phyloP scores from a whole-genome alignment of 345 rosid species.

The Laguncularia racemosa region DNA sequence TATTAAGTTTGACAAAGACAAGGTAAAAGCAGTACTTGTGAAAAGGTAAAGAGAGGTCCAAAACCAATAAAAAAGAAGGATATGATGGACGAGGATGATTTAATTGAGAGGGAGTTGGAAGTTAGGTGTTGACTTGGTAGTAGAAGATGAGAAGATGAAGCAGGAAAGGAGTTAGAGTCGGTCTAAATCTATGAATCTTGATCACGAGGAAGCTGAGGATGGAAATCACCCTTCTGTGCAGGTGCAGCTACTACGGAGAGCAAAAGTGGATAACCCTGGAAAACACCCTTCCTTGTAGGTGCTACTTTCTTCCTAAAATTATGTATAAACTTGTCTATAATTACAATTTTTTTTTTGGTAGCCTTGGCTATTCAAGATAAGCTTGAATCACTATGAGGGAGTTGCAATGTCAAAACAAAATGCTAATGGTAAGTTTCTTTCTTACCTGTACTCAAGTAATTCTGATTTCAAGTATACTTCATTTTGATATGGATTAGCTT shows the following conservation, averaged over 20 bases:
- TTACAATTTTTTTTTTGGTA: constrained; percentile 18
- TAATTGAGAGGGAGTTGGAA: constrained; percentile 60
- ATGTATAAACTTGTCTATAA: too few species aligned
- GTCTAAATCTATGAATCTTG: constrained; percentile 25
- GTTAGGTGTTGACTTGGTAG: constrained; percentile 66
- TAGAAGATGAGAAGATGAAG: constrained; percentile 50
- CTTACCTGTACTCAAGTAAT: not conserved
- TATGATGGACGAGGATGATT: constrained; percentile 72
- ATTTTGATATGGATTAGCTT: too few species aligned
- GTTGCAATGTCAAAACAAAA: constrained; percentile 86
- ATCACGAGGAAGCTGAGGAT: constrained; percentile 40
- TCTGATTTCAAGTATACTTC: too few species aligned
- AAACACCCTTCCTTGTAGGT: too few species aligned
- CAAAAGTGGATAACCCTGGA: constrained; percentile 13
- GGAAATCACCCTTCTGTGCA: constrained; percentile 9
- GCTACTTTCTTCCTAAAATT: too few species aligned
- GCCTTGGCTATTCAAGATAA: constrained; percentile 79
- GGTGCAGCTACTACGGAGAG: constrained; percentile 8
- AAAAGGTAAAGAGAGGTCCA: constrained; percentile 52
- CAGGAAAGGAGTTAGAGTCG: constrained; percentile 45
- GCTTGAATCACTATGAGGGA: constrained; percentile 93
- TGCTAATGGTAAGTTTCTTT: constrained; percentile 61
- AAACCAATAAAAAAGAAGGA: constrained; percentile 54
- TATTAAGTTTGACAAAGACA: constrained; percentile 48
- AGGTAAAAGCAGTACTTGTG: constrained; percentile 58